These are phyloP conservation scores for Pogostemon cablin DNA, from an alignment of 257 asterid genomes.

Conservation along the genomic window DNA sequence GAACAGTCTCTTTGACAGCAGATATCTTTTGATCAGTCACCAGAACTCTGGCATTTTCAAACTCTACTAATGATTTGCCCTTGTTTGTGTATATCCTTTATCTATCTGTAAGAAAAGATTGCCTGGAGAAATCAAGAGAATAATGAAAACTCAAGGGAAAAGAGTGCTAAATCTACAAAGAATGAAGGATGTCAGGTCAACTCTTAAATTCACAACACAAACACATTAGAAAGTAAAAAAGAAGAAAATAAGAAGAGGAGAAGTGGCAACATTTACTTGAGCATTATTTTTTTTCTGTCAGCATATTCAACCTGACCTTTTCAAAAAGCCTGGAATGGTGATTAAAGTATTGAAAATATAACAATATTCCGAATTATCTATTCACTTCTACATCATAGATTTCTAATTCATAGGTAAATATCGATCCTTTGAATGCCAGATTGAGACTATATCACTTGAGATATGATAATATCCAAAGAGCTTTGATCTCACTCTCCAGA, in stretches of 20 bases:
- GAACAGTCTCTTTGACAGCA: constrained; percentile 64
- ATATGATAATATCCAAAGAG: constrained; percentile 8
- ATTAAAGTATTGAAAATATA: background rate
- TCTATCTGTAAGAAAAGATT: constrained; percentile 91
- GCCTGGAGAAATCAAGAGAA: constrained; percentile 78
- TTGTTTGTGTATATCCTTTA: constrained; percentile 84
- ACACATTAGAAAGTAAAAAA: background rate
- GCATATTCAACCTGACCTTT: background rate
- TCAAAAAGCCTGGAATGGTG: background rate
- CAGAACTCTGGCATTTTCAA: constrained; percentile 80
- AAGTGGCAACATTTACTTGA: background rate
- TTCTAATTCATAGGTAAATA: background rate
- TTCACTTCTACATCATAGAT: background rate
- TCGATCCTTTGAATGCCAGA: background rate
- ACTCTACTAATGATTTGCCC: constrained; percentile 76
- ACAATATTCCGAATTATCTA: background rate
- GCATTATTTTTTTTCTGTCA: constrained; percentile 3
- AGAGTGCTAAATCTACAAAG: constrained; percentile 10
- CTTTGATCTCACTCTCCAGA: background rate
- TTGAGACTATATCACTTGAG: background rate
- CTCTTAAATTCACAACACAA: background rate
- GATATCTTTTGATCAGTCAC: constrained; percentile 88
- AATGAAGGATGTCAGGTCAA: constrained; percentile 16
- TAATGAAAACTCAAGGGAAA: constrained; percentile 49
- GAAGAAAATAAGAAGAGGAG: background rate